phyloP scores from a whole-genome alignment of 2,329 filamentous ascomycete genomes.

The Sporothrix pallida region DNA sequence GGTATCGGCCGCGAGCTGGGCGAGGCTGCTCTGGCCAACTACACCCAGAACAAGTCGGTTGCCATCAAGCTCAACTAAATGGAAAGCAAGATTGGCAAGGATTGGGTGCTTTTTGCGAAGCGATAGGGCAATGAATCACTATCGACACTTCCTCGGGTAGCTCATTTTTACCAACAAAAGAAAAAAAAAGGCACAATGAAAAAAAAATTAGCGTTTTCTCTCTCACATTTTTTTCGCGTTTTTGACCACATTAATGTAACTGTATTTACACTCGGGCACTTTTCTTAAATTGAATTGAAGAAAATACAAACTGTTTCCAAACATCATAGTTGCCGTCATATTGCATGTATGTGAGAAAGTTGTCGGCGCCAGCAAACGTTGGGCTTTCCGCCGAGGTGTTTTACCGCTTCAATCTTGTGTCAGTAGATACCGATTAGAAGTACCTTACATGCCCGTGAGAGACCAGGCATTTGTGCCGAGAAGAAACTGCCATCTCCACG shows the following conservation, averaged over 20 bases:
- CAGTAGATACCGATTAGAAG: no score
- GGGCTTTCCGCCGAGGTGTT: no score
- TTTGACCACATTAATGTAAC: background rate
- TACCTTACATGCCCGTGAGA: background rate
- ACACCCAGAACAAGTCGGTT: slow-evolving; percentile 72
- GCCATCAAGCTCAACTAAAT: slow-evolving; percentile 54
- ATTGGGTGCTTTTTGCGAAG: slow-evolving; percentile 9
- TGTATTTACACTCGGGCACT: background rate
- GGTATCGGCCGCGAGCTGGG: slow-evolving; percentile 80
- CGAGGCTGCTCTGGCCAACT: slow-evolving; percentile 69
- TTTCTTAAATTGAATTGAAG: background rate
- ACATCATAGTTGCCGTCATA: background rate
- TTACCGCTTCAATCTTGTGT: no score
- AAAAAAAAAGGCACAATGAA: slow-evolving; percentile 27
- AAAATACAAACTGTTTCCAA: background rate
- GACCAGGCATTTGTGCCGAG: no score
- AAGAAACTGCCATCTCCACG: background rate
- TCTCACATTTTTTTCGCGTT: background rate
- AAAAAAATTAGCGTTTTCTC: background rate
- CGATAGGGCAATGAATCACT: slow-evolving; percentile 26
- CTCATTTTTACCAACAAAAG: slow-evolving; percentile 9
- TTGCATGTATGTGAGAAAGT: background rate
- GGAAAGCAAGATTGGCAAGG: background rate
- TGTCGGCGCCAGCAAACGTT: no score
- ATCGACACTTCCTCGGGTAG: slow-evolving; percentile 5